phyloP scores from a whole-genome alignment of 345 rosid species.

The Brassica cretica region DNA sequence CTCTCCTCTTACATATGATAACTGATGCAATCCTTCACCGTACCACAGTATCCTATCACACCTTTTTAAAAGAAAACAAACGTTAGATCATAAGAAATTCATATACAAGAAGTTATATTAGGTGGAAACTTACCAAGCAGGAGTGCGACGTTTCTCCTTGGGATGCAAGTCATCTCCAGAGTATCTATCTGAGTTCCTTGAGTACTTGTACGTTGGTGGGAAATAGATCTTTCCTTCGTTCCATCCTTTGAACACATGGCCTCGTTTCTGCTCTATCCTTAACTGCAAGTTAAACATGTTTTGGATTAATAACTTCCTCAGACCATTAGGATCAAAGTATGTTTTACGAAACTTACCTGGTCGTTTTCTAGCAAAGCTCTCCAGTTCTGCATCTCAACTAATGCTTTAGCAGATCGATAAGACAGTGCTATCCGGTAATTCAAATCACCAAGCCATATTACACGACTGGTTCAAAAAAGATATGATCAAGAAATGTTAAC shows the following conservation, averaged over 20 bases:
- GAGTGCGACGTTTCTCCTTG: constrained; percentile 94
- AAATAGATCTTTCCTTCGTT: constrained; percentile 91
- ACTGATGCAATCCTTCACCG: constrained; percentile 92
- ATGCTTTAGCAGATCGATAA: neutral
- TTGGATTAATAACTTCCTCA: constrained; percentile 4
- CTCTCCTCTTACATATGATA: constrained; percentile 68
- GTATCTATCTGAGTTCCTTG: constrained; percentile 92
- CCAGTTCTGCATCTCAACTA: constrained; percentile 93
- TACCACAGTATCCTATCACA: constrained; percentile 95
- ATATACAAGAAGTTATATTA: neutral
- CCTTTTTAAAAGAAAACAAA: constrained; percentile 43
- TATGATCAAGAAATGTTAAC: neutral
- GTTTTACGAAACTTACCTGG: constrained; percentile 43
- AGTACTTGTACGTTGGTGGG: constrained; percentile 97
- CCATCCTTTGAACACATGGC: constrained; percentile 87
- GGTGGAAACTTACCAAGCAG: constrained; percentile 74
- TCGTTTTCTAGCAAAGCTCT: constrained; percentile 90
- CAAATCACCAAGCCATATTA: constrained; percentile 96
- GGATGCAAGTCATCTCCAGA: constrained; percentile 91
- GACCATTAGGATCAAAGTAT: neutral
- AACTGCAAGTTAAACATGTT: constrained; percentile 50
- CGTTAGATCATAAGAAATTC: neutral
- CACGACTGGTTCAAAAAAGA: constrained; percentile 54
- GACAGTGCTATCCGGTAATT: constrained; percentile 67
- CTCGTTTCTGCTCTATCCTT: constrained; percentile 81